A percentile compares a stretch with the other conserved stretches of the same genome.
Conservation (phyloP, 176 grass and related monocot genomes). For the Ananas comosus region DNA sequence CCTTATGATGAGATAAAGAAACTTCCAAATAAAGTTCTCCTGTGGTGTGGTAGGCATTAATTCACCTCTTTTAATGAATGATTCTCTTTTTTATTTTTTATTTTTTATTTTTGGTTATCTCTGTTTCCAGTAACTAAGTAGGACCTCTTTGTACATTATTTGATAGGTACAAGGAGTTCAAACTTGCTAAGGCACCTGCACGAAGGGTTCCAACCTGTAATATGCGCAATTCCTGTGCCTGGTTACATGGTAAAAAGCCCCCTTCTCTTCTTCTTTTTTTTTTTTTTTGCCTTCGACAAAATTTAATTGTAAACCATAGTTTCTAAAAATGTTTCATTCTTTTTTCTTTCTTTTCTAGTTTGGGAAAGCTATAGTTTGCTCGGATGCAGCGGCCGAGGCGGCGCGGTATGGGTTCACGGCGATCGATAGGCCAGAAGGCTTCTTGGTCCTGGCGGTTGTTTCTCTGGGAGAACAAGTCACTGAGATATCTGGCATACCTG, state of each 20-base stretch:
- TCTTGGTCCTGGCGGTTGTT: slow-evolving; percentile 48
- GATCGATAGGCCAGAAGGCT: slow-evolving; percentile 55
- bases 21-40: slow-evolving; percentile 65
- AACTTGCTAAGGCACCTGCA: slow-evolving; percentile 62
- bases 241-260: slow-evolving; percentile 60
- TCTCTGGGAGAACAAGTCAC: slow-evolving; percentile 50
- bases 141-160: background rate
- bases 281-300: background rate
- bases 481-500: slow-evolving; percentile 37
- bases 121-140: background rate
- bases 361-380: slow-evolving; percentile 65
- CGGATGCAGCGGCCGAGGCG: slow-evolving; percentile 62
- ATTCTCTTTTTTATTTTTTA: too few species aligned
- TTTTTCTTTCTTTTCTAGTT: slow-evolving; percentile 32
- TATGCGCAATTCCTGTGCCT: slow-evolving; percentile 61
- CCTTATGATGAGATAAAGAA: slow-evolving; percentile 57
- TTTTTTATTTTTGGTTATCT: background rate
- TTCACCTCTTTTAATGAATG: background rate
- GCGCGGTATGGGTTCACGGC: slow-evolving; percentile 69
- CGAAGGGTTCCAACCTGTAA: slow-evolving; percentile 45
- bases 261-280: background rate
- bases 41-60: slow-evolving; percentile 68
- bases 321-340: background rate
- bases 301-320: background rate
- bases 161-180: slow-evolving; percentile 64